Evolutionary conservation across 176 grass and related monocot genomes (phyloP).

Genomic region (Puccinellia tenuiflora): DNA sequence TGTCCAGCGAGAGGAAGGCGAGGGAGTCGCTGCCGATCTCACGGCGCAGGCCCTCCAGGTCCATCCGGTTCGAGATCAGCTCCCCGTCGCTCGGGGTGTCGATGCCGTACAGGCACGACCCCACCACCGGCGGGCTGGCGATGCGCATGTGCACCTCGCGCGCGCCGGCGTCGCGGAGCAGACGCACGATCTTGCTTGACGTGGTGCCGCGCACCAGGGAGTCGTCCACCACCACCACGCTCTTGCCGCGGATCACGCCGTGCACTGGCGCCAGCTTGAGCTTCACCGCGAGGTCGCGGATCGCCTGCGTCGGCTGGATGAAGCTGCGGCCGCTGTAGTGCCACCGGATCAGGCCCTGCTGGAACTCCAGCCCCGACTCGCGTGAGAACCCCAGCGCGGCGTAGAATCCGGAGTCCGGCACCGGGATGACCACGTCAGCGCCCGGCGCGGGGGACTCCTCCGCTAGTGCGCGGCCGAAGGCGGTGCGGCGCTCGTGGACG

Average conservation of each 20-base stretch:
- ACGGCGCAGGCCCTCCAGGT: constrained; percentile 57
- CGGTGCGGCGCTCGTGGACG: constrained; percentile 67
- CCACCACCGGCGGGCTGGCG: constrained; percentile 75
- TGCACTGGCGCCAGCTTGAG: constrained; percentile 80
- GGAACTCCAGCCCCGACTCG: constrained; percentile 68
- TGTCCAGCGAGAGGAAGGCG: constrained; percentile 74
- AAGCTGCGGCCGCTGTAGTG: constrained; percentile 94
- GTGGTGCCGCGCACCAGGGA: constrained; percentile 94
- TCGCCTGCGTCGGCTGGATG: constrained; percentile 77
- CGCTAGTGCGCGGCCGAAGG: constrained; percentile 75
- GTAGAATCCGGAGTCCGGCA: constrained; percentile 93
- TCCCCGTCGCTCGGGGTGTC: constrained; percentile 79
- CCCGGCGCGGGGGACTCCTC: constrained; percentile 67
- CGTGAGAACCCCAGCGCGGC: constrained; percentile 74
- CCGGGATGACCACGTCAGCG: constrained; percentile 91
- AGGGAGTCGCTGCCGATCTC: constrained; percentile 82
- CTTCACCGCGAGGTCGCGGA: constrained; percentile 86
- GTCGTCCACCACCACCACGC: constrained; percentile 91
- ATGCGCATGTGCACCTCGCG: constrained; percentile 98
- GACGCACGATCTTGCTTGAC: constrained; percentile 82
- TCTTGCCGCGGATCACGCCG: constrained; percentile 72
- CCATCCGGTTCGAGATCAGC: constrained; percentile 78
- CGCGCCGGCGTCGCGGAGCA: constrained; percentile 73
- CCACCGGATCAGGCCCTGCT: constrained; percentile 86
- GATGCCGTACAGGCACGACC: constrained; percentile 84